Conservation (phyloP, 2,329 filamentous ascomycete genomes). For the Tolypocladium inflatum region DNA sequence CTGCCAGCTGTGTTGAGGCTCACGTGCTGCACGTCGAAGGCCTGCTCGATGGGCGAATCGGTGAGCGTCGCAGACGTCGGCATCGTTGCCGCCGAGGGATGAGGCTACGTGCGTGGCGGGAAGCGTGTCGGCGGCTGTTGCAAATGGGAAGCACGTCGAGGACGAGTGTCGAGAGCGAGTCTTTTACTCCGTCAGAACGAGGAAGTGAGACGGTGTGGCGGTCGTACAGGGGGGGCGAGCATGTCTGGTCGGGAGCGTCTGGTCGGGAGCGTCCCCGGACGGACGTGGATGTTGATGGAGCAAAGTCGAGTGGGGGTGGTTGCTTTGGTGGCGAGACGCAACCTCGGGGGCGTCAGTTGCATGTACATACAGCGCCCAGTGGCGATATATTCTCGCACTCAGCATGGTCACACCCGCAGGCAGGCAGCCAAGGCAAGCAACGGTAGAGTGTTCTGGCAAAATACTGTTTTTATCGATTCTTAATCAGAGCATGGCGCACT, state of each 20-base stretch:
- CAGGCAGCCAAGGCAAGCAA: background rate
- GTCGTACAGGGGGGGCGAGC: background rate
- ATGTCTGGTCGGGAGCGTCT: background rate
- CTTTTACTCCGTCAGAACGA: too few species aligned
- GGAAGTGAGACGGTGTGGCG: background rate
- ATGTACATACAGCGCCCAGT: background rate
- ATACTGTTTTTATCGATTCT: background rate
- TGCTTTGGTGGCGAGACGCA: background rate
- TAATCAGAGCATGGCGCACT: background rate
- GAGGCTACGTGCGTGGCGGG: background rate
- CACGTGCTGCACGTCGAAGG: background rate
- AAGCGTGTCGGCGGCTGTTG: background rate
- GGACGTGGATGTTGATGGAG: background rate
- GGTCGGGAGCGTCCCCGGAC: background rate
- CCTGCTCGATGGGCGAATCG: background rate
- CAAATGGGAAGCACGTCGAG: background rate
- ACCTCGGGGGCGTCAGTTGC: background rate
- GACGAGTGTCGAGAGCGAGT: background rate
- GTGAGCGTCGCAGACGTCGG: background rate
- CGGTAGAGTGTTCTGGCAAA: background rate
- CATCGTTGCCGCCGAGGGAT: background rate
- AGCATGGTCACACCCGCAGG: background rate
- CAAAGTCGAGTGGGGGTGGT: background rate
- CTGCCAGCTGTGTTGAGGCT: background rate
- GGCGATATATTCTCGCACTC: background rate